phyloP scores from a whole-genome alignment of 768 basidiomycete species.

The Hericium rajendrae region DNA sequence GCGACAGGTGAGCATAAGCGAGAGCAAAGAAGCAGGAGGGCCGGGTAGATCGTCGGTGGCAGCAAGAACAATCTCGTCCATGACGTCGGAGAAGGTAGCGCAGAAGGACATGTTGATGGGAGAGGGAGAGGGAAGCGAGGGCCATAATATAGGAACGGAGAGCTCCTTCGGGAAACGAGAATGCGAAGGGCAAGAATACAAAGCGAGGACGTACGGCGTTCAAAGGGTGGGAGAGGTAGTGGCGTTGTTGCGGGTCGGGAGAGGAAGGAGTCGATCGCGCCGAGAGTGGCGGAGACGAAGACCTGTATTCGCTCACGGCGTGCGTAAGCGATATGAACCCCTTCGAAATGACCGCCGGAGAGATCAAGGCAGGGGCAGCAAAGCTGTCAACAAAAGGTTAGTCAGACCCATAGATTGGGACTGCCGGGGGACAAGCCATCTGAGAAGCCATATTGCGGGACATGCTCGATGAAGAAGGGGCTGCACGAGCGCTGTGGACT shows the following conservation, averaged over 20 bases:
- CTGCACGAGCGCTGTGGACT: too few species aligned
- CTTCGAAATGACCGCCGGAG: background rate
- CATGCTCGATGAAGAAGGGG: too few species aligned
- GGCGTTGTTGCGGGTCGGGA: background rate
- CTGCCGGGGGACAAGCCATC: too few species aligned
- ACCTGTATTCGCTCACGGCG: background rate
- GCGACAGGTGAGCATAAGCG: constrained; percentile 45
- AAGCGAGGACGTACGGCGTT: background rate
- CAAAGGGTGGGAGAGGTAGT: too few species aligned
- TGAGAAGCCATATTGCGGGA: too few species aligned
- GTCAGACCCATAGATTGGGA: background rate
- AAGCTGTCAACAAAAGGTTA: background rate
- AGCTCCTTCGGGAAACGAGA: background rate
- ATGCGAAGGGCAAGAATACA: background rate
- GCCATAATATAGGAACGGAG: background rate
- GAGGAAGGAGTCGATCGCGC: background rate
- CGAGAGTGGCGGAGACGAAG: background rate
- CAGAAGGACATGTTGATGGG: constrained; percentile 21
- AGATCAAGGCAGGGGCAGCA: background rate
- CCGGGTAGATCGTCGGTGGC: constrained; percentile 35
- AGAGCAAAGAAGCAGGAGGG: constrained; percentile 44
- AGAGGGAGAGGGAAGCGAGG: background rate
- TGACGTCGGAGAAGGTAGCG: constrained; percentile 38
- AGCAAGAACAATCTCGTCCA: constrained; percentile 68
- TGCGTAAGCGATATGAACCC: background rate